A percentile compares a stretch with the other conserved stretches of the same genome.
Evolutionary conservation across 306 rosid species (phyloP).

Genomic region (Rosa multiflora): DNA sequence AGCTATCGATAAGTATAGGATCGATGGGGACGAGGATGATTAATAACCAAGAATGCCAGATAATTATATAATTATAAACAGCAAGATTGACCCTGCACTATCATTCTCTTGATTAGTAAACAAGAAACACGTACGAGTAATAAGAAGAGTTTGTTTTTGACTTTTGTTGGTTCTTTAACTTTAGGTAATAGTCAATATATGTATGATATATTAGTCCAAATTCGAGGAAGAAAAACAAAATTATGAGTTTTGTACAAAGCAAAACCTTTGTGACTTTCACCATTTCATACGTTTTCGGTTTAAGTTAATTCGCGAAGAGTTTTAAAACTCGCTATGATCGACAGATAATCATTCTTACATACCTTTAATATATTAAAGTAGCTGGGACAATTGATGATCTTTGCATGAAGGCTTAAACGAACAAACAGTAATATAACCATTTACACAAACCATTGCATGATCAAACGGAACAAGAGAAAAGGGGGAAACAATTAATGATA

Average conservation of each 20-base stretch:
- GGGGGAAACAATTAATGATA: no score
- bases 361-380: no score
- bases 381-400: no score
- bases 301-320: no score
- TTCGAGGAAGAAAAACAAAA: not conserved
- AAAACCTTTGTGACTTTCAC: no score
- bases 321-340: no score
- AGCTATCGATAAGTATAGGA: not conserved
- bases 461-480: no score
- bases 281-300: no score
- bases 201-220: not conserved
- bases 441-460: no score
- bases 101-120: not conserved
- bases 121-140: not conserved
- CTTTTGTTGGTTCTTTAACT: not conserved
- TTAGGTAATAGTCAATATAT: not conserved
- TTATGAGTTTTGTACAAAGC: not conserved
- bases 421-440: no score
- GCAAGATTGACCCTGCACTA: not conserved
- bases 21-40: not conserved
- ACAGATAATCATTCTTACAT: no score
- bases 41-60: not conserved
- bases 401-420: no score
- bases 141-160: not conserved
- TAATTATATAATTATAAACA: not conserved